Evolutionary conservation across 1,139 yeast genomes (phyloP).

Genomic region (Lodderomyces metapsilosis): DNA sequence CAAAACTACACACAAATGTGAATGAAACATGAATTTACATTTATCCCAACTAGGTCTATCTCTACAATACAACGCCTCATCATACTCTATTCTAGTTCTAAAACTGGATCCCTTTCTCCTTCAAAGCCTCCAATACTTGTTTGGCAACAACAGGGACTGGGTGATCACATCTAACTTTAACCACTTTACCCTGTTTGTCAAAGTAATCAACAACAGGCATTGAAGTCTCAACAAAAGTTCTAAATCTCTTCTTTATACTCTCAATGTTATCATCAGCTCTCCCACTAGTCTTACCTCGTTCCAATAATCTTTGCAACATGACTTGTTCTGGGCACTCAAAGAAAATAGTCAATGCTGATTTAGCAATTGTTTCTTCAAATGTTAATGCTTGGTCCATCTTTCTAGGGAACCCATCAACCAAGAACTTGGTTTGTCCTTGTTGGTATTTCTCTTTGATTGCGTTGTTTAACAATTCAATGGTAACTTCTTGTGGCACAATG

Average conservation of each 20-base stretch:
- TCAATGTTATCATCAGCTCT: constrained; percentile 92
- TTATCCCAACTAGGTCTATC: too few species aligned
- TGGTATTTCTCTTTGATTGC: constrained; percentile 62
- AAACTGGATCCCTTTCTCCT: constrained; percentile 32
- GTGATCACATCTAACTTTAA: constrained; percentile 74
- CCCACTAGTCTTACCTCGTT: constrained; percentile 94
- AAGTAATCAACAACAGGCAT: constrained; percentile 93
- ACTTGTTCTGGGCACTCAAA: constrained; percentile 92
- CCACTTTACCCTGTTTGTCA: constrained; percentile 72
- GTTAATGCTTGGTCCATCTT: constrained; percentile 97
- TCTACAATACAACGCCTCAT: not conserved
- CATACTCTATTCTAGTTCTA: constrained; percentile 1
- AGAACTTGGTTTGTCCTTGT: constrained; percentile 57
- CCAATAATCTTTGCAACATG: constrained; percentile 80
- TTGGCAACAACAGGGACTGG: constrained; percentile 75
- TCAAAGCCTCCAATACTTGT: constrained; percentile 68
- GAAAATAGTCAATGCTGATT: constrained; percentile 76
- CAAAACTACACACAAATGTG: too few species aligned
- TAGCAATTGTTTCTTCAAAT: constrained; percentile 79
- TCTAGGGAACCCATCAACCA: constrained; percentile 96
- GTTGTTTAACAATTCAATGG: constrained; percentile 76
- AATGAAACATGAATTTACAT: too few species aligned
- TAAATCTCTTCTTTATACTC: constrained; percentile 85
- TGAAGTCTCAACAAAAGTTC: constrained; percentile 81
- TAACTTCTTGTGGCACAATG: constrained; percentile 95